Base-by-base conservation (phyloP, 495 filamentous ascomycete genomes). In the Acidiella bohemica region DNA sequence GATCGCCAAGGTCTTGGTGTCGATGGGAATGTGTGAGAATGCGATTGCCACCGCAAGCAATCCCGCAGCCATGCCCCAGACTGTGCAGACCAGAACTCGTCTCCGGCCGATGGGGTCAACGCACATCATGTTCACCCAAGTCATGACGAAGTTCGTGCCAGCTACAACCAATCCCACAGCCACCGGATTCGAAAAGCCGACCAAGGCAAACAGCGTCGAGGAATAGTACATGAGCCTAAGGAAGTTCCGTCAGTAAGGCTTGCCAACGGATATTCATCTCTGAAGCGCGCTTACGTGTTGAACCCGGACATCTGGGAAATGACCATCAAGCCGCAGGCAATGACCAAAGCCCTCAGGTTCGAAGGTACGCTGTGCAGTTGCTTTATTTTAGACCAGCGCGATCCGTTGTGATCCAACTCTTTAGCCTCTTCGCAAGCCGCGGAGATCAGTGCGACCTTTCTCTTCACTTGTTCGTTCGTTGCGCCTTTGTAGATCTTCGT, bases 81-180 rank as follows among this genome's bases (percentile, higher is more conserved):
- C 57, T 16, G 67, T 71, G 37, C 53, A 43, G 5, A 69, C 46
- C 3, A 73, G 46, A 31, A 73, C 61, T n/a, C n/a, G n/a, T n/a
- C n/a, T n/a, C n/a, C n/a, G n/a, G n/a, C n/a, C n/a, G n/a, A n/a
- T n/a, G n/a, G 2, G 55, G 51, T 16, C 70, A 49, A 25, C 69
- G 59, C 11, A 70, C 47, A 65, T 53, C 47, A 73, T 58, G 43
- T 69, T 72, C 29, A 70, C 58, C 21, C 61, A 55, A 4, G 61
- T 71, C 54, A 73, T 68, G 38, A 71, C 41, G 41, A 73, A 68
- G 43, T 71, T 75, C 4, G 67, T 70, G 1, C 49, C 70, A 3
- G 64, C 67, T 20, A 72, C 60, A 19, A 67, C 62, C 16, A 62
- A 61, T 3, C 64, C 62, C 4, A 72, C 68, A 1, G 68, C 67